Evolutionary conservation across 768 basidiomycete genomes (phyloP), one percentile per base, ranked within the genome.

Genomic region (Favolaschia claudopus): DNA sequence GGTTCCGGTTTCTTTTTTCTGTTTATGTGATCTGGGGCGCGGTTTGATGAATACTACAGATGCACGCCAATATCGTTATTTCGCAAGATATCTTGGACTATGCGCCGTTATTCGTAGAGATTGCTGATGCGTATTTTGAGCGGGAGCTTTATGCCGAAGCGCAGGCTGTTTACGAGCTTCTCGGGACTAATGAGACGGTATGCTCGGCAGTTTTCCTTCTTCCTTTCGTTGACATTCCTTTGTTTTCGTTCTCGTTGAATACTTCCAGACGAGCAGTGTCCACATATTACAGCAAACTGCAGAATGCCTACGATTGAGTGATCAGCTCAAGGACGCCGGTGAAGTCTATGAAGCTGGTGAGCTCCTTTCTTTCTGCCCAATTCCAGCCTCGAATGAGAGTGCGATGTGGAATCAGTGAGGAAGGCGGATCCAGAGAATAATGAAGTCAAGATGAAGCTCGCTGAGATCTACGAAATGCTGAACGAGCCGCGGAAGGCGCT

Each of bases 371-470:
- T 25, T 10, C 24, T 12, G 13, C 33, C 17, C 5, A 15, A 2
- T 37, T 7, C 40, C n/a, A n/a, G n/a, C 6, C 27, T 2, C 12
- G 9, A 19, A 14, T 1, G 12, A 8, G 8, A 36, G n/a, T 19
- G 17, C 12, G n/a, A 47, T n/a, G 13, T 34, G 50, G 7, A 22
- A 43, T 7, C 63, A 96, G 95, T 96, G 28, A 79, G 90, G 17
- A 78, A 82, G 4, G 85, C 85, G 1, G 91, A 95, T 69, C 89
- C 93, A 0, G 80, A 82, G 0, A 84, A 93, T 64, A 85, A 87
- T 66, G 92, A 95, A 27, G 89, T 89, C 25, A 95, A 94, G 72
- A 88, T 96, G 84, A 91, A 92, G 61, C 82, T 98, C 0, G 96
- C 96, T 0, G 92, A 92, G 62, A 85, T 95, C 14, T 93, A 94